phyloP scores from a whole-genome alignment of 768 basidiomycete genomes.

The Steccherinum ochraceum region DNA sequence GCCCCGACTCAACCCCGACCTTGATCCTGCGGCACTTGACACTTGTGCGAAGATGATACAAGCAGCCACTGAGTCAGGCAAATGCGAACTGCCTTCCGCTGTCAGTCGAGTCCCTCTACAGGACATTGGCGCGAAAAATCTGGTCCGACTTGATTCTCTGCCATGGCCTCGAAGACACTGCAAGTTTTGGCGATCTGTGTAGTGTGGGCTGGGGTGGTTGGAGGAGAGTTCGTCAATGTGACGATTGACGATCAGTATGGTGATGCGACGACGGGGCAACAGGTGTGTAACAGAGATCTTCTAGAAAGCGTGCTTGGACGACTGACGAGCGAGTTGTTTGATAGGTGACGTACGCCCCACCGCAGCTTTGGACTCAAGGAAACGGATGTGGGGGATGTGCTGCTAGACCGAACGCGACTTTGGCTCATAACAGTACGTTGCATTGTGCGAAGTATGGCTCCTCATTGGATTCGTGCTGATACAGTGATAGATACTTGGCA shows the following conservation, averaged over 20 bases:
- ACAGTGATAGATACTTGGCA: neutral
- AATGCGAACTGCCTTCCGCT: neutral
- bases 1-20: too few relatives aligned
- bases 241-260: neutral
- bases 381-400: neutral
- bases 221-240: neutral
- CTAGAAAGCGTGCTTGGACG: neutral
- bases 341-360: neutral
- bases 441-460: neutral
- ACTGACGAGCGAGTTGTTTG: neutral
- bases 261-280: neutral
- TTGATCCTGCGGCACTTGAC: too few relatives aligned
- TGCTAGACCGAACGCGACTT: neutral
- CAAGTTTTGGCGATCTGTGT: neutral
- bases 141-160: neutral
- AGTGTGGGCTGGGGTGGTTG: neutral
- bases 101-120: neutral
- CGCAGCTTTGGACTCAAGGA: neutral
- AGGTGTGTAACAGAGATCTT: neutral
- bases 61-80: neutral
- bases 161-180: neutral
- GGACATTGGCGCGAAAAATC: neutral
- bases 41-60: too few relatives aligned
- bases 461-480: neutral
- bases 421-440: neutral